Evolutionary conservation across 2,329 filamentous ascomycete species (phyloP).

Genomic region (Zarea fungicola): DNA sequence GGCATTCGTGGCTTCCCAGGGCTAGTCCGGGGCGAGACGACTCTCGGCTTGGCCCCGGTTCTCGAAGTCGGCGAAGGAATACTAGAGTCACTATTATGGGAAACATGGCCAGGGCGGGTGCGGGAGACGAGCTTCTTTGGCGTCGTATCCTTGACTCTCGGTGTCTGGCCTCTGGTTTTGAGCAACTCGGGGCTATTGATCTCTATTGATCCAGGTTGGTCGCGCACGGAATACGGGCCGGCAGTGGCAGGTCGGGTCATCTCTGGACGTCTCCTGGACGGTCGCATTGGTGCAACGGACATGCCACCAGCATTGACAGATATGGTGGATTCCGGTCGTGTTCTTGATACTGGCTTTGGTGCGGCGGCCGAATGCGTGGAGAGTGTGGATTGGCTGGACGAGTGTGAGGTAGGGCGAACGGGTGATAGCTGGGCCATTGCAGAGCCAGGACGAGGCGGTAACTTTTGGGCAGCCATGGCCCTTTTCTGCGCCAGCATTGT

Average conservation of each 20-base stretch:
- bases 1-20: slow-evolving; percentile 10
- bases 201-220: slow-evolving; percentile 33
- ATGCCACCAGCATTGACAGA: slow-evolving; percentile 50
- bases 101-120: slow-evolving; percentile 40
- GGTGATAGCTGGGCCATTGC: slow-evolving; percentile 60
- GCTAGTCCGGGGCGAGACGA: slow-evolving; percentile 13
- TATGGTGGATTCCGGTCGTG: slow-evolving; percentile 39
- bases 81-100: slow-evolving; percentile 48
- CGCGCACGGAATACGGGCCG: slow-evolving; percentile 58
- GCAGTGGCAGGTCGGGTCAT: slow-evolving; percentile 58
- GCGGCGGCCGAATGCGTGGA: slow-evolving; percentile 20
- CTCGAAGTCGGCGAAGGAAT: slow-evolving; percentile 39
- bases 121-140: slow-evolving; percentile 46
- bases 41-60: not conserved
- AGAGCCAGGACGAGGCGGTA: slow-evolving; percentile 55
- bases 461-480: slow-evolving; percentile 46
- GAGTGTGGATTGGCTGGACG: slow-evolving; percentile 24
- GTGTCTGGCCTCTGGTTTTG: slow-evolving; percentile 42
- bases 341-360: slow-evolving; percentile 31
- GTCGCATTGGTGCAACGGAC: slow-evolving; percentile 59
- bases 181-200: slow-evolving; percentile 41
- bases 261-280: slow-evolving; percentile 53
- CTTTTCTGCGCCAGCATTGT: slow-evolving; percentile 79
- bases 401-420: slow-evolving; percentile 35
- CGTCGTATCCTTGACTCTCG: slow-evolving; percentile 48